Conservation (phyloP, 2,329 filamentous ascomycete species). For the Cadophora luteo-olivacea region DNA sequence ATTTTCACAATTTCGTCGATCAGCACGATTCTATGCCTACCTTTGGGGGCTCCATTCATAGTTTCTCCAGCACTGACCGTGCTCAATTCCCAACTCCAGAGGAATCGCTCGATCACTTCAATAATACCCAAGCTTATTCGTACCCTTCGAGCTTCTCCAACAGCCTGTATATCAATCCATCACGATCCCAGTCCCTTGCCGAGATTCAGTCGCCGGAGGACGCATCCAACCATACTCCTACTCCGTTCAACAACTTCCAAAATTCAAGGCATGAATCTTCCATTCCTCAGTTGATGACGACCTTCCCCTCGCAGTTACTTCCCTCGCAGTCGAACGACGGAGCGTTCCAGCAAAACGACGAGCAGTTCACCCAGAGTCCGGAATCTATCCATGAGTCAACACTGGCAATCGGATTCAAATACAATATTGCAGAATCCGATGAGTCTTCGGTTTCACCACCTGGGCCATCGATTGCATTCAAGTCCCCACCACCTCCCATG, state of each 20-base stretch:
- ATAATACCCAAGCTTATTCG: conserved; percentile 29
- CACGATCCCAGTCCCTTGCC: conserved; percentile 28
- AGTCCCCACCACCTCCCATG: conserved; percentile 41
- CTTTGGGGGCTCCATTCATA: conserved; percentile 32
- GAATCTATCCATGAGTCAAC: conserved; percentile 32
- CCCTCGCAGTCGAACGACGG: conserved; percentile 25
- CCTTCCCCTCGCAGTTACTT: conserved; percentile 39
- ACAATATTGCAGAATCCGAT: conserved; percentile 33
- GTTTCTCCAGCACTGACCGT: conserved; percentile 31
- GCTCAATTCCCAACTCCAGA: conserved; percentile 38
- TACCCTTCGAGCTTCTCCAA: conserved; percentile 33
- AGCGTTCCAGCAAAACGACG: conserved; percentile 17
- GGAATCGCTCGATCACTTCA: conserved; percentile 27
- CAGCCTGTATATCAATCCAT: conserved; percentile 28
- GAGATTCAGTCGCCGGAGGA: conserved; percentile 31
- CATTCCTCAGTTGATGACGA: conserved; percentile 28
- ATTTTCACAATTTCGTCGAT: conserved; percentile 32
- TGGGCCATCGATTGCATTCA: conserved; percentile 39
- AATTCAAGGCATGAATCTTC: conserved; percentile 24
- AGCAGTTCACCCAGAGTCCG: conserved; percentile 33
- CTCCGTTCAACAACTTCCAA: conserved; percentile 33
- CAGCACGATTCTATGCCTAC: conserved; percentile 27
- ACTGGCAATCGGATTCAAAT: conserved; percentile 33
- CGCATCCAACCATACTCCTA: conserved; percentile 32
- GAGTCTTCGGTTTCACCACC: conserved; percentile 38